Base-by-base conservation (phyloP, 352 stramenopile species). In the Phytophthora tubulina region DNA sequence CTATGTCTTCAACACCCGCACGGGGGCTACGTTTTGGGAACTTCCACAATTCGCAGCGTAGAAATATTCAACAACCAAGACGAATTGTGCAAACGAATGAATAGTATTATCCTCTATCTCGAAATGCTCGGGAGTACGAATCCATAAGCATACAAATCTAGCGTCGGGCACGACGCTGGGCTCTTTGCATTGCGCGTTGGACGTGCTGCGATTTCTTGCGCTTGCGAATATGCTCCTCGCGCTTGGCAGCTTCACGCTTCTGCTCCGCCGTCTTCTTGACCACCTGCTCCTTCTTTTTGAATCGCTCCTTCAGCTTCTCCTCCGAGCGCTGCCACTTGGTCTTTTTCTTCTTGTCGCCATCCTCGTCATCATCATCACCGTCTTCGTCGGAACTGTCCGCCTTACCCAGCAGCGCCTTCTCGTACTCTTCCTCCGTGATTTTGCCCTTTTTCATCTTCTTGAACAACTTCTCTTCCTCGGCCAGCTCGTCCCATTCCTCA, bases 401-500 rank as follows among this genome's bases (percentile, higher is more conserved):
- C 53, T 92, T 89, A 53, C 84, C 83, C 10, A 93, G 59, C 31
- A 96, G 59, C 15, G 81, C 86, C 57, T 92, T 91, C 49, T 96
- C 89, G 66, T 98, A 98, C 53, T 98, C 90, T 27, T 98, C 91
- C 72, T 99, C 89, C 0, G 94, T 94, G 64, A 99, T 98, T 79
- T 99, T 99, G 21, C 98, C 97, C 67, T 95, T 95, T 59, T 98
- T 97, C 38, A 99, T 71, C 77, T 99, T 98, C 79, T 99, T 99
- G 81, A 95, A 99, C 35, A 98, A 60, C 63, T 98, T 91, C 60
- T 98, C 88, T 75, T 99, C 98, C 65, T 99, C 97, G 35, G 97
- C 98, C 9, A 99, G 79, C 55, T 99, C 97, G 61, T 99, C 98
- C 98, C 98, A 99, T 78, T 99, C 98, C 69, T 99, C 97, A 27